Evolutionary conservation across 1,284 basidiomycete genomes (phyloP), one percentile per base, ranked within the genome.

Genomic region (Trichosporon ovoides): DNA sequence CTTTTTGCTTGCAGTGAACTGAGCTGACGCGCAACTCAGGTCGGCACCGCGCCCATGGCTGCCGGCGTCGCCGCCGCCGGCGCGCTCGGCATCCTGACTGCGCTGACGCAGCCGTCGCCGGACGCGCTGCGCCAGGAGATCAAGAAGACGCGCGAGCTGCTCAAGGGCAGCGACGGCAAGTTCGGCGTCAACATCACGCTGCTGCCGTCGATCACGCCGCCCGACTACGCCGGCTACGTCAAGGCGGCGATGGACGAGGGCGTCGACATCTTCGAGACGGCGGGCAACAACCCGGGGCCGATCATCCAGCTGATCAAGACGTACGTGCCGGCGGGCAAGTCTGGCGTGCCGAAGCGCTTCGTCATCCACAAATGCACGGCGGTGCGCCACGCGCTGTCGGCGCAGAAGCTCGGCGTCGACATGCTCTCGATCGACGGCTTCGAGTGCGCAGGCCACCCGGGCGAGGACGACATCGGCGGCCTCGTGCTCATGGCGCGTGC

Each of bases 151-250:
- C 60, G 64, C 7, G 81, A 82, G 49, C 80, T 79, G 49, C 74
- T 86, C 52, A 91, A 88, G 0, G 57, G 55, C 24, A 55, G 55
- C 19, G 77, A 80, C 52, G 88, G 89, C 65, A 85, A 85, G 12
- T 92, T 93, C 73, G 94, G 89, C 24, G 93, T 96, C 60, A 97
- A 97, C 75, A 85, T 96, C 66, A 96, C 94, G 0, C 79, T 97
- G 13, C 80, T 96, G 20, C 93, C 94, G 0, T 85, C 84, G 28
- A 96, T 97, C 70, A 89, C 85, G 58, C 91, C 93, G 0, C 93
- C 94, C 1, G 91, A 95, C 71, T 97, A 97, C 62, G 74, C 71
- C 55, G 90, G 87, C 7, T 93, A 87, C 67, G 87, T 88, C 1
- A 81, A 83, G 12, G 92, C 83, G 2, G 88, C 91, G 4, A 83